Evolutionary conservation across 345 rosid genomes (phyloP).

Genomic region (Odontarrhena argentea): DNA sequence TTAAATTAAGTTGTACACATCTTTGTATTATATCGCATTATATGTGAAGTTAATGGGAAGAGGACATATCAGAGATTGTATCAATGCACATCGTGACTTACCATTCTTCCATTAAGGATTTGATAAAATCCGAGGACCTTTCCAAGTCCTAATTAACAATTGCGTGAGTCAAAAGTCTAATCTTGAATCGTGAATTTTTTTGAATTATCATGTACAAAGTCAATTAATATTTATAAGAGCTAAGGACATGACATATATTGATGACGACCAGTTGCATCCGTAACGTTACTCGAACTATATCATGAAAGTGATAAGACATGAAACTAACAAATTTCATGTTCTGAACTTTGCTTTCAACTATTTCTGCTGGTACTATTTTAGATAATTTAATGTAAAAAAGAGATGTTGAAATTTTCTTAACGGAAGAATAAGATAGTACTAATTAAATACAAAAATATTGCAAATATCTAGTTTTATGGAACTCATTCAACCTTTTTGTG

Average conservation of each 20-base stretch:
- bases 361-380: slow-evolving; percentile 21
- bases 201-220: slow-evolving; percentile 21
- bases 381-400: not conserved
- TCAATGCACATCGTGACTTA: slow-evolving; percentile 12
- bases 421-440: too few relatives aligned
- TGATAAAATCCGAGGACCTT: slow-evolving; percentile 17
- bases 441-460: too few relatives aligned
- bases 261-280: slow-evolving; percentile 35
- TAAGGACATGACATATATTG: slow-evolving; percentile 16
- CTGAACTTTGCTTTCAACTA: slow-evolving; percentile 36
- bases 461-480: too few relatives aligned
- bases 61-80: slow-evolving; percentile 10
- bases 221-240: slow-evolving; percentile 26
- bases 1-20: slow-evolving; percentile 4
- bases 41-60: slow-evolving; percentile 21
- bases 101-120: slow-evolving; percentile 4
- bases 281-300: slow-evolving; percentile 11
- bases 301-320: slow-evolving; percentile 10
- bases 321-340: slow-evolving; percentile 26
- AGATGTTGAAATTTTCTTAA: not conserved
- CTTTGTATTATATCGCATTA: slow-evolving; percentile 3
- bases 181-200: not conserved
- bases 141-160: slow-evolving; percentile 14
- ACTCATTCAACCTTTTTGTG: too few relatives aligned
- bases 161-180: slow-evolving; percentile 10